These are phyloP conservation scores for Moringa oleifera DNA, from an alignment of 345 rosid species.

Conservation along the genomic window DNA sequence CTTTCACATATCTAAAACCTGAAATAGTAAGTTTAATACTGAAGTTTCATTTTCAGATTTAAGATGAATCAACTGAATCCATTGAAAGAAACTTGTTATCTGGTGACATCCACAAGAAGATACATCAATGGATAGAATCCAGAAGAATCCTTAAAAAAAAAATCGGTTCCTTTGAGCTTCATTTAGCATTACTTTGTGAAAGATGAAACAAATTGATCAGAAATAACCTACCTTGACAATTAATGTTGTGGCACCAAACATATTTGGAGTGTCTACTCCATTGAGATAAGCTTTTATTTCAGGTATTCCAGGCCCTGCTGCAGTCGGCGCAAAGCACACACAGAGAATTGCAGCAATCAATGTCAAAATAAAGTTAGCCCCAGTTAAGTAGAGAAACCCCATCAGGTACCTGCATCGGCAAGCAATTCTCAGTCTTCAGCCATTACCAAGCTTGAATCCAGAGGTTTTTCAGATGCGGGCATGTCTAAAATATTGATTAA, in stretches of 20 bases:
- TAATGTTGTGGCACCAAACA: conserved; percentile 75
- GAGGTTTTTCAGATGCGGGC: not conserved
- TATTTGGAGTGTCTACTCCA: conserved; percentile 88
- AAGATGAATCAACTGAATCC: too few species aligned
- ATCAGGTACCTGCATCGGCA: conserved; percentile 44
- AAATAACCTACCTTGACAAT: conserved; percentile 63
- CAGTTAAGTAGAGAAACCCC: conserved; percentile 52
- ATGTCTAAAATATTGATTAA: not conserved
- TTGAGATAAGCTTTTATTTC: conserved; percentile 97
- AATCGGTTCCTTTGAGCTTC: not conserved
- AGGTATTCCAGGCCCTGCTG: conserved; percentile 95
- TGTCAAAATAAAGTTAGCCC: conserved; percentile 58
- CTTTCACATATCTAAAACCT: too few species aligned
- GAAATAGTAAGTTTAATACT: too few species aligned
- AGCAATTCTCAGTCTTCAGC: too few species aligned
- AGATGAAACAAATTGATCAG: not conserved
- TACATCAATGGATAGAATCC: not conserved
- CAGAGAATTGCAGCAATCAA: conserved; percentile 62
- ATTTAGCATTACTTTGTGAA: not conserved
- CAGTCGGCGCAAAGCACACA: conserved; percentile 87
- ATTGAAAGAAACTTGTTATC: too few species aligned
- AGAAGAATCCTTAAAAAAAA: not conserved
- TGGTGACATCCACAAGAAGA: not conserved
- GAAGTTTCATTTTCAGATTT: too few species aligned
- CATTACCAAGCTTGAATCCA: not conserved